Base-by-base conservation (phyloP, 108 stramenopile genomes). In the Discostella stelligeroides region DNA sequence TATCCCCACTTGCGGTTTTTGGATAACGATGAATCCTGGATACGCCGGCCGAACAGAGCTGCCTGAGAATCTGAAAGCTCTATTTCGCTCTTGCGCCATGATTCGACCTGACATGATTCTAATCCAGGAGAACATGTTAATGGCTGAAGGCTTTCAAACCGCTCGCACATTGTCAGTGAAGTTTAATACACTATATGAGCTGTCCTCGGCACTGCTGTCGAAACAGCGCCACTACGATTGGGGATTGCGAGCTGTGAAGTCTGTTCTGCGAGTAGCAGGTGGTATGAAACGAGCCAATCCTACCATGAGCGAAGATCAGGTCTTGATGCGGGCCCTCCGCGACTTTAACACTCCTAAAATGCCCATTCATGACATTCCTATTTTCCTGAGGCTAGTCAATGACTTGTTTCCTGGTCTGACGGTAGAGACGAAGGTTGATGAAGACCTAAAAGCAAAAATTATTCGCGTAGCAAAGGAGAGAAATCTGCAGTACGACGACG, bases 311-410 rank as follows among this genome's bases (percentile, higher is more conserved):
- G 95, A 96, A 73, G 90, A 82, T 57, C 88, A 88, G 45, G 88
- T 96, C 37, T 84, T 96, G 12, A 90, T 96, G 93, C 83, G 95
- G 21, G 95, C 95, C 24, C 86, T 96, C 5, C 93, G 95, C 55
- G 95, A 96, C 75, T 96, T 96, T 68, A 96, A 96, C 64, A 95
- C 95, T 3, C 95, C 95, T 14, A 96, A 96, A 76, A 95, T 96
- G 66, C 91, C 92, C 9, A 75, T 79, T 8, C 75, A 92, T 21
- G 95, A 96, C 73, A 92, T 90, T 24, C 93, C 93, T 37, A 95
- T 96, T 66, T 96, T 96, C 68, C 66, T 93, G 14, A 84, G 95
- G 43, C 86, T 96, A 9, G 88, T 96, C n/a, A 69, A 85, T 37
- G 95, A 96, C 61, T 84, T 96, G 18, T 96, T 96, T 63, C 89